These are phyloP conservation scores for Jacaranda mimosifolia DNA, from an alignment of 257 asterid genomes.

Conservation along the genomic window DNA sequence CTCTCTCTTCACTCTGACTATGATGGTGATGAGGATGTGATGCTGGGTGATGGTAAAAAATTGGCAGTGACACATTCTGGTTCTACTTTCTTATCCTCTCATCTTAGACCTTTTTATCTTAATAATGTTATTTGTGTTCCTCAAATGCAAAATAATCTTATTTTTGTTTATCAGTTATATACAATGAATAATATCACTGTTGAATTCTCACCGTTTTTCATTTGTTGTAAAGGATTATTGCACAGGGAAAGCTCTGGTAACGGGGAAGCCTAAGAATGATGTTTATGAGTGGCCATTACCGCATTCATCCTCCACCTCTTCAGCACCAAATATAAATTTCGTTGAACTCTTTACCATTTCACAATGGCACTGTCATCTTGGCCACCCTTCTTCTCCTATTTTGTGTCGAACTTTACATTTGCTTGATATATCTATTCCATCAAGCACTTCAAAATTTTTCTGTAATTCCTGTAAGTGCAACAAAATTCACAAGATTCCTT, in stretches of 20 bases:
- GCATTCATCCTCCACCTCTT: not conserved
- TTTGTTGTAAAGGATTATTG: slow-evolving; percentile 12
- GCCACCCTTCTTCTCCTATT: not conserved
- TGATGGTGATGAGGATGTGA: not conserved
- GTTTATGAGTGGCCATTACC: not conserved
- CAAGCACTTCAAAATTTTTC: too few relatives aligned
- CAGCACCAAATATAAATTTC: too few relatives aligned
- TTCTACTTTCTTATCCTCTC: not conserved
- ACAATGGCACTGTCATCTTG: not conserved
- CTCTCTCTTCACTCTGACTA: not conserved
- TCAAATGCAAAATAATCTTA: not conserved
- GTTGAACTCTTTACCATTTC: not conserved
- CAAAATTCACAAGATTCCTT: not conserved
- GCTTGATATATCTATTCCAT: not conserved
- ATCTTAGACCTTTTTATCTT: not conserved
- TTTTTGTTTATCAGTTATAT: not conserved
- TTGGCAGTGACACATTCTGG: not conserved
- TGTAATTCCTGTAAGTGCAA: not conserved
- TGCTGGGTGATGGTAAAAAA: not conserved
- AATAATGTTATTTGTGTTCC: not conserved
- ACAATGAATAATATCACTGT: not conserved
- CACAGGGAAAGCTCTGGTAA: not conserved
- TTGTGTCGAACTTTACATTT: too few relatives aligned
- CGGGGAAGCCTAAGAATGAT: not conserved
- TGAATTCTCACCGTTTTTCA: not conserved